A percentile compares a stretch with the other conserved stretches of the same genome.
These are phyloP conservation scores for Yamadazyma sp. DNA, from an alignment of 805 yeast genomes.

Conservation along the genomic window DNA sequence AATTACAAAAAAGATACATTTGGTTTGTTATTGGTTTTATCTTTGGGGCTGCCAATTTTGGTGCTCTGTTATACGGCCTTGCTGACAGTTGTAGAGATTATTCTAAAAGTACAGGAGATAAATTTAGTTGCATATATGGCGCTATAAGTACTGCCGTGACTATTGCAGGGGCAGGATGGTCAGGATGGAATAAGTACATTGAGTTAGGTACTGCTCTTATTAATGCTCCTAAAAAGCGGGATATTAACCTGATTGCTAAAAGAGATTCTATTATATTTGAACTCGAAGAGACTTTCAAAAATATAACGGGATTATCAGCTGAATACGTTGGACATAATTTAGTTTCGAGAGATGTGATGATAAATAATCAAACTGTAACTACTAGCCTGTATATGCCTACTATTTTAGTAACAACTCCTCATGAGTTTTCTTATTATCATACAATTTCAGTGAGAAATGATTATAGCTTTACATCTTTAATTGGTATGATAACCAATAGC, in stretches of 20 bases:
- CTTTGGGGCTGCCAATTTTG: background rate
- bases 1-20: background rate
- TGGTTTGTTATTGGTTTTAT: constrained; percentile 1
- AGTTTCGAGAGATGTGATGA: no score
- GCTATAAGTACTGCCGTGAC: constrained; percentile 1
- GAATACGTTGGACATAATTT: no score
- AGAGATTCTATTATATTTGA: no score
- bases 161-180: constrained; percentile 1
- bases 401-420: no score
- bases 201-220: constrained; percentile 1
- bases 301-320: no score
- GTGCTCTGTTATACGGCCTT: background rate
- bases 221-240: background rate
- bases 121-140: background rate
- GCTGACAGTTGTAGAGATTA: constrained; percentile 1
- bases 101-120: background rate
- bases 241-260: background rate
- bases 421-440: no score
- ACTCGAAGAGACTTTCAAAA: no score
- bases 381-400: no score
- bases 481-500: no score
- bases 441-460: no score
- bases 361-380: no score
- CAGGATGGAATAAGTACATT: constrained; percentile 1
- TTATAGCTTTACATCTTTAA: no score